Evolutionary conservation across 139 green algal species (phyloP), one percentile per base, ranked within the genome.

Genomic region (Auxenochlorella pyrenoidosa): DNA sequence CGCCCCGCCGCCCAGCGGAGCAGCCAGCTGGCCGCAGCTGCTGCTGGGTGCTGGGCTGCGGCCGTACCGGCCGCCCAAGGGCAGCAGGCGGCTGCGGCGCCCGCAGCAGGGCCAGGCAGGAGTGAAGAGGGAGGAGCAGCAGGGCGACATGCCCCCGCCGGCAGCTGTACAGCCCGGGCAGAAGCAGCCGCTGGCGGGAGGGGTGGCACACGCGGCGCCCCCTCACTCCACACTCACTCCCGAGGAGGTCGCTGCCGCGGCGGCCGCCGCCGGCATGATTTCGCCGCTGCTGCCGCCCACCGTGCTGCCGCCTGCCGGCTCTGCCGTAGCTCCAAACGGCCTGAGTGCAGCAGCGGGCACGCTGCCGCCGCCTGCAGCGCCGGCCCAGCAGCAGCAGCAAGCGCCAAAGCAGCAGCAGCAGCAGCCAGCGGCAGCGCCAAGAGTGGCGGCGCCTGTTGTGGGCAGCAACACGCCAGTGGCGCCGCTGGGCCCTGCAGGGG

Each of bases 231-330:
- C 79, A 5, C 79, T 85, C 13, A 85, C 60, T 1, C 59, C 79
- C n/a, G 79, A 85, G 40, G 60, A 85, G 59, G 79, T 75, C 58
- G 79, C 79, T 40, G 79, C 79, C 4, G 79, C 79, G 34, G 79
- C 41, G 21, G 79, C 59, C 58, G 79, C 79, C 30, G 79, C 58
- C 13, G 63, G 60, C 36, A 44, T 75, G n/a, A 63, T 76, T 3
- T 71, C 79, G 5, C 60, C 79, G 16, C 26, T 40, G 6, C 32
- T 40, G 30, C 76, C 32, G 47, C 76, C 47, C 26, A 24, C 76
- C 15, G 30, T 38, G 79, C 59, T 75, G 79, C 60, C 63, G n/a
- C 38, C 79, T 43, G 79, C 79, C 15, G 79, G 79, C 10, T 85
- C 79, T 13, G 79, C 79, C 26, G 79, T 85, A 0, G 79, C 58